Conservation (phyloP, 805 yeast species). For the Clavispora carvajalis region DNA sequence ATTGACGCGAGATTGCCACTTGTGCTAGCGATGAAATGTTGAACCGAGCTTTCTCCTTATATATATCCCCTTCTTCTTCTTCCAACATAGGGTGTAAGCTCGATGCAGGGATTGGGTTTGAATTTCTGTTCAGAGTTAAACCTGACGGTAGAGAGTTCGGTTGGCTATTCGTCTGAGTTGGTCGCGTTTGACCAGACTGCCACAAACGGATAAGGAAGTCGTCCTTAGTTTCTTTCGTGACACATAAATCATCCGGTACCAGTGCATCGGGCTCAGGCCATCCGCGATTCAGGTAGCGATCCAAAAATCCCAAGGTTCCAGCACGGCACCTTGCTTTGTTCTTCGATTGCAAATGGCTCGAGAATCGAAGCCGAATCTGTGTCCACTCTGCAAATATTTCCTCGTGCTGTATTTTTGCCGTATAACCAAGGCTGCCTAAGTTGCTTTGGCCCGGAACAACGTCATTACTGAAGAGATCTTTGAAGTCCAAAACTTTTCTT, state of each 20-base stretch:
- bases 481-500: conserved; percentile 31
- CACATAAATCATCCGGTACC: not conserved
- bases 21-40: conserved; percentile 2
- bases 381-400: conserved; percentile 32
- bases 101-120: not conserved
- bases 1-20: conserved; percentile 1
- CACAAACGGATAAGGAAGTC: conserved; percentile 4
- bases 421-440: conserved; percentile 14
- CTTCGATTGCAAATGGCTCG: conserved; percentile 9
- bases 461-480: conserved; percentile 16
- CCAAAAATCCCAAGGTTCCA: conserved; percentile 7
- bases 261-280: not conserved
- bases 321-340: conserved; percentile 5
- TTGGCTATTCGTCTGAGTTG: not conserved
- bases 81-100: not conserved
- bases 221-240: conserved; percentile 3
- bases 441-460: not conserved
- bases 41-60: not conserved
- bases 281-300: not conserved
- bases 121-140: not conserved
- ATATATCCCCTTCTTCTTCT: conserved; percentile 1
- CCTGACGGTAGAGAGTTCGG: not conserved
- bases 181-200: not conserved
- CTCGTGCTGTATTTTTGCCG: conserved; percentile 33
- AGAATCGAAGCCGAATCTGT: conserved; percentile 31